Percentiles rank a stretch among this genome's conserved stretches.
These are phyloP conservation scores for Colletotrichum plurivorum DNA, from an alignment of 2,329 filamentous ascomycete genomes.

Conservation along the genomic window DNA sequence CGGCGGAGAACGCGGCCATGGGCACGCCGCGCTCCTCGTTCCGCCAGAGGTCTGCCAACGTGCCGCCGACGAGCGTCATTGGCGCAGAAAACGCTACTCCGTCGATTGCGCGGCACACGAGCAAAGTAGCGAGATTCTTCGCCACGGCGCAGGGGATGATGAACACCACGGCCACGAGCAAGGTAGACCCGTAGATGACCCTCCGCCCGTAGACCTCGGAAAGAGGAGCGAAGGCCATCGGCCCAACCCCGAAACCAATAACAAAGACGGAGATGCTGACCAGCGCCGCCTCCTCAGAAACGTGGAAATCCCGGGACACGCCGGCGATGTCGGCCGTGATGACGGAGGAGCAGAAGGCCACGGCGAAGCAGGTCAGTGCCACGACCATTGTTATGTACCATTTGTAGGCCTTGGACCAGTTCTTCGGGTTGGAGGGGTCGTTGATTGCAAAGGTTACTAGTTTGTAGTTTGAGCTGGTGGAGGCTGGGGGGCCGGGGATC, in stretches of 20 bases:
- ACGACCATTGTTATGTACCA: constrained; percentile 92
- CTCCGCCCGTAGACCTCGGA: constrained; percentile 82
- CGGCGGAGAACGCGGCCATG: constrained; percentile 88
- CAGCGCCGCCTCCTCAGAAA: constrained; percentile 80
- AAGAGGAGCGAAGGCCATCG: constrained; percentile 84
- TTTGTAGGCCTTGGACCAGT: constrained; percentile 84
- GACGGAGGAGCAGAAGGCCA: constrained; percentile 79
- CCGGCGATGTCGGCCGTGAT: constrained; percentile 83
- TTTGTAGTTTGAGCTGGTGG: constrained; percentile 54
- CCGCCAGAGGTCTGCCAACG: constrained; percentile 85
- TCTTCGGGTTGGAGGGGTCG: constrained; percentile 87
- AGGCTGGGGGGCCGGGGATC: constrained; percentile 63
- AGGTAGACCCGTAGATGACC: constrained; percentile 78
- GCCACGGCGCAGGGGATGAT: constrained; percentile 85
- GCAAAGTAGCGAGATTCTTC: constrained; percentile 81
- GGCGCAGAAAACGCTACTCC: constrained; percentile 89
- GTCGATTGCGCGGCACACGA: constrained; percentile 83
- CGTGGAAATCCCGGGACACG: constrained; percentile 73
- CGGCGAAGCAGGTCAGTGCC: constrained; percentile 81
- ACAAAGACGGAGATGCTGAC: constrained; percentile 84
- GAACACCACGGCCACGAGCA: constrained; percentile 81
- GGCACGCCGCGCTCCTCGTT: constrained; percentile 88
- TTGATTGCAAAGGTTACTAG: constrained; percentile 77
- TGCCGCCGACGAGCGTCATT: constrained; percentile 89
- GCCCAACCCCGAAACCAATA: constrained; percentile 84